A percentile compares a stretch with the other conserved stretches of the same genome.
Conservation (phyloP, 768 basidiomycete species). For the Pleurotus sapidus region DNA sequence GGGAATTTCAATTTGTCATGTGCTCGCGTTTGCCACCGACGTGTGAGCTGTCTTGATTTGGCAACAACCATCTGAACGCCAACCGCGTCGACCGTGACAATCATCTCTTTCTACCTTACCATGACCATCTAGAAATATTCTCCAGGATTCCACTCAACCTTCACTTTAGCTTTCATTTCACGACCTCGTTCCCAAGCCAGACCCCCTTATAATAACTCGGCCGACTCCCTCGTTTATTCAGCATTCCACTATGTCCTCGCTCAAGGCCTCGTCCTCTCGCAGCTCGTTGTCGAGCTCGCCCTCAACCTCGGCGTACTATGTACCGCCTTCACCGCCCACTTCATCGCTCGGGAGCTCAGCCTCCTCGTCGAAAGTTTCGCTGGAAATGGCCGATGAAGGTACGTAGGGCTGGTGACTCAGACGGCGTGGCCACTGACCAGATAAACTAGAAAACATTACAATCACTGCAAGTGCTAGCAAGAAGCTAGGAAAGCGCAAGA, state of each 20-base stretch:
- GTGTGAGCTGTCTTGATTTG: constrained; percentile 1
- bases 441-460: constrained; percentile 62
- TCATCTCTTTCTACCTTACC: neutral
- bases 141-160: neutral
- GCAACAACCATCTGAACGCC: neutral
- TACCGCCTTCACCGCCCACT: constrained; percentile 36
- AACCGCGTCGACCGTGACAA: neutral
- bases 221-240: constrained; percentile 12
- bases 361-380: constrained; percentile 54
- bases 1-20: neutral
- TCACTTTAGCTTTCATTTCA: neutral
- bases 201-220: neutral
- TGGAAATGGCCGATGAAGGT: constrained; percentile 67
- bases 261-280: constrained; percentile 30
- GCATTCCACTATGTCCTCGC: constrained; percentile 29
- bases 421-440: too few relatives aligned
- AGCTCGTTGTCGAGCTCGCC: constrained; percentile 28
- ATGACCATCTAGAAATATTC: constrained; percentile 1
- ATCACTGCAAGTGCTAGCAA: constrained; percentile 55
- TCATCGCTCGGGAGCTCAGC: constrained; percentile 31
- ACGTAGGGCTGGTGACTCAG: constrained; percentile 16
- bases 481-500: constrained; percentile 51
- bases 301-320: constrained; percentile 29
- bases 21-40: neutral
- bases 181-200: neutral